These are phyloP conservation scores for Collybia nuda DNA, from an alignment of 768 basidiomycete genomes.

Conservation along the genomic window DNA sequence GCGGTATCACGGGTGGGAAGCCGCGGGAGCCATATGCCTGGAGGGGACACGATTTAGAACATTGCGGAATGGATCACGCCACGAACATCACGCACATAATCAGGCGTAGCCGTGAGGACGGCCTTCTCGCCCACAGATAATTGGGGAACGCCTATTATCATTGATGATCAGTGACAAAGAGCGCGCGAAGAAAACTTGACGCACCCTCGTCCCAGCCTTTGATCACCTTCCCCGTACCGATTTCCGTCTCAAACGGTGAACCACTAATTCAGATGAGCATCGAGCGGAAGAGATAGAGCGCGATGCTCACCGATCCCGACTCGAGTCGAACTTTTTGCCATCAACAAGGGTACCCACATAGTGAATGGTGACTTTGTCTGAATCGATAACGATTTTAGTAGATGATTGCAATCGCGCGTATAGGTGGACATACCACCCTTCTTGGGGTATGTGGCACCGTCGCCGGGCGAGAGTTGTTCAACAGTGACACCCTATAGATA, in stretches of 20 bases:
- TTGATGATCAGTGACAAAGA: constrained; percentile 16
- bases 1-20: constrained; percentile 77
- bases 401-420: not conserved
- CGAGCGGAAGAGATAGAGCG: not conserved
- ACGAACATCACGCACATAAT: constrained; percentile 58
- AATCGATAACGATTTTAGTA: constrained; percentile 20
- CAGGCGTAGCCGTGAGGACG: constrained; percentile 61
- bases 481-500: constrained; percentile 66
- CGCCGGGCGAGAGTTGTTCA: constrained; percentile 56
- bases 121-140: constrained; percentile 80
- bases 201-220: constrained; percentile 89
- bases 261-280: constrained; percentile 36
- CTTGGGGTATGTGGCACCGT: constrained; percentile 65
- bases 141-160: constrained; percentile 64
- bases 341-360: constrained; percentile 72
- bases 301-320: constrained; percentile 62
- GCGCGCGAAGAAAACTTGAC: constrained; percentile 14
- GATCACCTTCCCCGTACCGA: constrained; percentile 83
- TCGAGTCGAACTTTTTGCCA: constrained; percentile 74
- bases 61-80: not conserved
- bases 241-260: constrained; percentile 62
- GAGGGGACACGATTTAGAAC: constrained; percentile 3
- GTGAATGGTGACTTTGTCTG: constrained; percentile 75
- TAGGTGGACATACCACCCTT: constrained; percentile 55
- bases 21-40: constrained; percentile 77